Evolutionary conservation across 2,329 filamentous ascomycete species (phyloP).

Genomic region (Fusarium paranaense): DNA sequence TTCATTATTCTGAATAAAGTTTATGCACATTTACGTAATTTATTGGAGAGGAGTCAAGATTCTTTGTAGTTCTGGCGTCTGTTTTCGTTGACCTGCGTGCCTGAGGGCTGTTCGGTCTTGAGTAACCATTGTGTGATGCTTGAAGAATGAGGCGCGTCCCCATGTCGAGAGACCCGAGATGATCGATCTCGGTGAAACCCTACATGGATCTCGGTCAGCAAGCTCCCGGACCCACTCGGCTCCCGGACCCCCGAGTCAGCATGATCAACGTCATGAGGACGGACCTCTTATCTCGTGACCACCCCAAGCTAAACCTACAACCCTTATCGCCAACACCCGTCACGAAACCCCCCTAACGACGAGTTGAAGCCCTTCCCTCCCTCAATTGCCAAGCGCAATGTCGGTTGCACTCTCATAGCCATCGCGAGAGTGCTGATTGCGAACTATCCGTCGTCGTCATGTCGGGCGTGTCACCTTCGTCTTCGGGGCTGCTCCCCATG

Average conservation of each 20-base stretch:
- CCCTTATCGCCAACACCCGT: slow-evolving; percentile 20
- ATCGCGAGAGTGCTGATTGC: neutral
- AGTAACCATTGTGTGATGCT: neutral
- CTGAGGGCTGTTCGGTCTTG: neutral
- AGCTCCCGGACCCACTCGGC: slow-evolving; percentile 11
- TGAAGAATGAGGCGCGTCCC: too few relatives aligned
- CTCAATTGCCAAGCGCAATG: slow-evolving; percentile 17
- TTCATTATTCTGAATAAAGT: too few relatives aligned
- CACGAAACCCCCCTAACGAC: neutral
- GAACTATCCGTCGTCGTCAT: slow-evolving; percentile 29
- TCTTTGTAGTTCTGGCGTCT: neutral
- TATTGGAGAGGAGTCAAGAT: neutral
- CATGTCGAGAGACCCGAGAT: neutral
- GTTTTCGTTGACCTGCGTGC: too few relatives aligned
- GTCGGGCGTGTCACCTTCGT: slow-evolving; percentile 55
- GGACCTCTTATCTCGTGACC: slow-evolving; percentile 25
- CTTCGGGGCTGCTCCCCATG: slow-evolving; percentile 64
- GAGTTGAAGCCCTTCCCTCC: too few relatives aligned
- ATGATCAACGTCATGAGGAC: slow-evolving; percentile 43
- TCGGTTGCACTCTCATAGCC: neutral
- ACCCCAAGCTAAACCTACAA: slow-evolving; percentile 9
- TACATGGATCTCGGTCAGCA: slow-evolving; percentile 2
- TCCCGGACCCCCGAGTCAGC: slow-evolving; percentile 6
- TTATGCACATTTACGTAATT: too few relatives aligned
- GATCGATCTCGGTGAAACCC: neutral